Conservation (phyloP, 768 basidiomycete genomes). For the Calocybe cyanea region DNA sequence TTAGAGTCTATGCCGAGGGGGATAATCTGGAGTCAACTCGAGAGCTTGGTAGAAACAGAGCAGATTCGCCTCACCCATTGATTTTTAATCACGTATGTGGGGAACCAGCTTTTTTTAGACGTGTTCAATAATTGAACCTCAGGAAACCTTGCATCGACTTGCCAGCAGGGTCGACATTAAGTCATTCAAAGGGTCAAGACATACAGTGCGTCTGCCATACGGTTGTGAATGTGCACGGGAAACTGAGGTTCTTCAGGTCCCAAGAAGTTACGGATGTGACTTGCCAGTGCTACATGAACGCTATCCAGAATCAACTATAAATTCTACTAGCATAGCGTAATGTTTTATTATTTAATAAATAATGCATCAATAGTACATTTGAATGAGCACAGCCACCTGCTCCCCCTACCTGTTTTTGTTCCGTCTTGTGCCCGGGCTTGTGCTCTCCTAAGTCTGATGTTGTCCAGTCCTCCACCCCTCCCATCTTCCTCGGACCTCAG, state of each 20-base stretch:
- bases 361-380: too few relatives aligned
- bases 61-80: constrained; percentile 4
- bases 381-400: too few relatives aligned
- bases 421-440: too few relatives aligned
- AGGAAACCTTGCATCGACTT: constrained; percentile 9
- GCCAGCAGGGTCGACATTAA: constrained; percentile 12
- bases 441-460: constrained; percentile 8
- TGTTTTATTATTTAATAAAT: too few relatives aligned
- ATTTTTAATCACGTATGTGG: constrained; percentile 2
- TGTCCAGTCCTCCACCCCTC: constrained; percentile 17
- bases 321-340: too few relatives aligned
- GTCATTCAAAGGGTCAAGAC: constrained; percentile 5
- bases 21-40: constrained; percentile 4
- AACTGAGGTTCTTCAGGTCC: too few relatives aligned
- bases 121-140: not conserved
- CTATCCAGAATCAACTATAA: too few relatives aligned
- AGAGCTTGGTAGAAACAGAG: constrained; percentile 1
- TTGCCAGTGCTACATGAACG: too few relatives aligned
- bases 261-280: too few relatives aligned
- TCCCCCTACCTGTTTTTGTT: too few relatives aligned
- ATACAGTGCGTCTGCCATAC: not conserved
- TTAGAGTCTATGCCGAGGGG: constrained; percentile 1
- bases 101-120: not conserved
- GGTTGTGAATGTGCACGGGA: too few relatives aligned
- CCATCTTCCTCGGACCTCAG: constrained; percentile 22